Evolutionary conservation across 164 flowering plant genomes (phyloP).

Genomic region (Vitis rupestris): DNA sequence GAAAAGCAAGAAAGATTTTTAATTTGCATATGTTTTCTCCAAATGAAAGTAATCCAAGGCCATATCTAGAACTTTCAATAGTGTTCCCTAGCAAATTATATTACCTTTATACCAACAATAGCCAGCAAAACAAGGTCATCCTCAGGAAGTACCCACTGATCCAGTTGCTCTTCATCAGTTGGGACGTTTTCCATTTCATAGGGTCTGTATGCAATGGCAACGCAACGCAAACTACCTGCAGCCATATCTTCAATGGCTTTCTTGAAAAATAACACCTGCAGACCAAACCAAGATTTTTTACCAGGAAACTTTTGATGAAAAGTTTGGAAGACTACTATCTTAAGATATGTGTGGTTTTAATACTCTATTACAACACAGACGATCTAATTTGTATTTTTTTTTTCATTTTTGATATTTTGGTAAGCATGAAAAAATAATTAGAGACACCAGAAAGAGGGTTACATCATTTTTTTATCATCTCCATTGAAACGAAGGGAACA

Average conservation of each 20-base stretch:
- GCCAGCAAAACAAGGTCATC: conserved; percentile 79
- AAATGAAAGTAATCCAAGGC: not conserved
- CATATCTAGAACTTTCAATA: not conserved
- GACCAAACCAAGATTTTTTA: not conserved
- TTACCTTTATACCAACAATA: conserved; percentile 91
- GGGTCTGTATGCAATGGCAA: conserved; percentile 76
- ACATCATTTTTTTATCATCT: not conserved
- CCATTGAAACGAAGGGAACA: not conserved
- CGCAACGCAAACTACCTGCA: conserved; percentile 74
- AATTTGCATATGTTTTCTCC: not conserved
- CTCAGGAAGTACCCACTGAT: conserved; percentile 75
- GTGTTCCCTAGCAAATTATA: not conserved
- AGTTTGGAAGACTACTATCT: too few species aligned
- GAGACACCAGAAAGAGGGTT: too few species aligned
- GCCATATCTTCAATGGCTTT: conserved; percentile 89
- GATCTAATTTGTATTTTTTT: too few species aligned
- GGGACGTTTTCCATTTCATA: conserved; percentile 59
- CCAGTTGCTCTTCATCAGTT: conserved; percentile 53
- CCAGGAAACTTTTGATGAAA: not conserved
- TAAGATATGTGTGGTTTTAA: too few species aligned
- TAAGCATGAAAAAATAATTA: too few species aligned
- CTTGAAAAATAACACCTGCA: conserved; percentile 50
- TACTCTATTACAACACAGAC: too few species aligned
- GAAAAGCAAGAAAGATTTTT: too few species aligned
- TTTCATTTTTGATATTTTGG: too few species aligned